Evolutionary conservation across 2,329 filamentous ascomycete genomes (phyloP).

Genomic region (Trichoderma lentiforme): DNA sequence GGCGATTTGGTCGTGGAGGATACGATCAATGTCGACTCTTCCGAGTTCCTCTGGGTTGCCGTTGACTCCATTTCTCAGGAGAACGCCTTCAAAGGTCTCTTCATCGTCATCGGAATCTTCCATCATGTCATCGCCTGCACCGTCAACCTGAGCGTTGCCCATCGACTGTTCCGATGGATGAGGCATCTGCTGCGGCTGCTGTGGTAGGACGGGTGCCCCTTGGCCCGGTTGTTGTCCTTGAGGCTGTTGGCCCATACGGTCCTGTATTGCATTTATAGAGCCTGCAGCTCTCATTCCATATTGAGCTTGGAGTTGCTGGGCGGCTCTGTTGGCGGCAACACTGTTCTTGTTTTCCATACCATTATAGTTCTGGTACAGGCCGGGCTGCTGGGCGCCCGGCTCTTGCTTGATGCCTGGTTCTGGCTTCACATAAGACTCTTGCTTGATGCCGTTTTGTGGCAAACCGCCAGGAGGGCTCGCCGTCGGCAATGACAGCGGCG

Average conservation of each 20-base stretch:
- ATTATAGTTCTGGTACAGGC: constrained; percentile 35
- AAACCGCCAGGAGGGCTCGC: constrained; percentile 30
- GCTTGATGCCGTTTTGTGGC: constrained; percentile 39
- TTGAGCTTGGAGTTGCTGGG: constrained; percentile 53
- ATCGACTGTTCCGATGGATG: constrained; percentile 33
- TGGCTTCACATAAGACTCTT: constrained; percentile 47
- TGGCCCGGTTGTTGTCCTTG: constrained; percentile 29
- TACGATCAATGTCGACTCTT: constrained; percentile 61
- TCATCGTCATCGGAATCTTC: constrained; percentile 39
- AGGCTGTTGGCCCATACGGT: constrained; percentile 36
- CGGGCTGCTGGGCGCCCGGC: constrained; percentile 35
- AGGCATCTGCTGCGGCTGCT: constrained; percentile 26
- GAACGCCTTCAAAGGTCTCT: constrained; percentile 54
- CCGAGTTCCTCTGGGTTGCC: constrained; percentile 56
- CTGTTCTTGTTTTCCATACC: constrained; percentile 34
- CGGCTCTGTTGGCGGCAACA: constrained; percentile 53
- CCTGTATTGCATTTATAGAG: constrained; percentile 62
- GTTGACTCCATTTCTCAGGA: constrained; percentile 54
- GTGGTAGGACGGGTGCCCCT: constrained; percentile 25
- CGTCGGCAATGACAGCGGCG: constrained; percentile 32
- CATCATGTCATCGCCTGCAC: constrained; percentile 54
- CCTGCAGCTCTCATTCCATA: constrained; percentile 63
- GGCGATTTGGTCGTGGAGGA: constrained; percentile 67
- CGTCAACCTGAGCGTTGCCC: constrained; percentile 66
- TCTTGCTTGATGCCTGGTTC: constrained; percentile 48